Conservation (phyloP, 176 grass and related monocot species). For the Cocos nucifera region DNA sequence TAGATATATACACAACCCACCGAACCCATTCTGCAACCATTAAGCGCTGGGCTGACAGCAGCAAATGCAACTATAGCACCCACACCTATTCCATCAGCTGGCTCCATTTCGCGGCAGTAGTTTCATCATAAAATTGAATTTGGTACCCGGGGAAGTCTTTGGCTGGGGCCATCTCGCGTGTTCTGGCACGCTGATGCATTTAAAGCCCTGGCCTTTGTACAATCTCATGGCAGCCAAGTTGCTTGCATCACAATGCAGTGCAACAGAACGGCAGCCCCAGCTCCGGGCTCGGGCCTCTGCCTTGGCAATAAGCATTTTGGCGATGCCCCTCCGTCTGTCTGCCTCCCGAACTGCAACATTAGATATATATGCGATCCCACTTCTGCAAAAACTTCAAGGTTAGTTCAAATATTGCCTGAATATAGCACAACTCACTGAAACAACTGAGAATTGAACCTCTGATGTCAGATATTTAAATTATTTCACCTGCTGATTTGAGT, state of each 20-base stretch:
- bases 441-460: no score
- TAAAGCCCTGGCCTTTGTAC: conserved; percentile 69
- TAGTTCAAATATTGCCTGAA: no score
- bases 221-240: conserved; percentile 54
- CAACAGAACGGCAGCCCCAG: conserved; percentile 74
- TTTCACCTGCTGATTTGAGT: no score
- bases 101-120: conserved; percentile 26
- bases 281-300: conserved; percentile 58
- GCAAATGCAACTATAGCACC: no score
- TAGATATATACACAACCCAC: no score
- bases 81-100: neutral
- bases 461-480: no score
- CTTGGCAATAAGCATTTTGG: conserved; percentile 58
- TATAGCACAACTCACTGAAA: no score
- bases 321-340: conserved; percentile 66
- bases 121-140: conserved; percentile 89
- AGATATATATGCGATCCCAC: conserved; percentile 82
- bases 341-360: conserved; percentile 66
- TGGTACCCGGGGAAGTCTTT: conserved; percentile 45
- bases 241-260: conserved; percentile 70
- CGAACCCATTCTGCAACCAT: no score
- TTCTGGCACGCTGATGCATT: conserved; percentile 55
- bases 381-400: conserved; percentile 32
- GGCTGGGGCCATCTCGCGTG: conserved; percentile 57
- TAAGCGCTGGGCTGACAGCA: no score